Base-by-base conservation (phyloP, 768 basidiomycete genomes). In the Hemileccinum impolitum region DNA sequence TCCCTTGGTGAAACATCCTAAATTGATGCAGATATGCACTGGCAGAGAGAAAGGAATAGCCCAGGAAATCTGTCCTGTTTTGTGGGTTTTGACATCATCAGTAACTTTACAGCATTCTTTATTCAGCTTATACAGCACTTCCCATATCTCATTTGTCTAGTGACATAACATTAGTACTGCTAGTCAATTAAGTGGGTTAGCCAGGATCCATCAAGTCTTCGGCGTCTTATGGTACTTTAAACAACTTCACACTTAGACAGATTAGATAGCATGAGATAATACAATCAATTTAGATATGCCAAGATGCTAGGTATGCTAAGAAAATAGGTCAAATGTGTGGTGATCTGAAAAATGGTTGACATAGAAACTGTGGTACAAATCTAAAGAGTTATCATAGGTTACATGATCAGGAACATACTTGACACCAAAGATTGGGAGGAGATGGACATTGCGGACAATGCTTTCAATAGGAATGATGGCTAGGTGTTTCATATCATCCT, bases 31-130 rank as follows among this genome's bases (percentile, higher is more conserved):
- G 35, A 75, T 78, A 7, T 89, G 87, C 64, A n/a, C n/a, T n/a
- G n/a, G n/a, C n/a, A 72, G 77, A 39, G 77, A 87, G 54, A 73
- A 71, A 45, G 72, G 72, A 5, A 85, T 91, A 52, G 75, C 82
- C 1, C 60, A 90, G 17, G 89, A 90, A 68, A 76, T 88, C 19
- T 90, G 88, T 61, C 87, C 89, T 2, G 87, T 90, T 52, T 90
- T 87, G 86, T 88, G 67, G 49, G 84, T 75, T 48, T 45, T 47
- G 41, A 21, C 28, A 6, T 23, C 23, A 35, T 35, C 13, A 35
- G 34, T 35, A 35, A 35, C 3, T 35, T 35, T 13, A 35, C 34
- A 35, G 11, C 15, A 13, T 15, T 35, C 34, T 35, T 35, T 35
- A 12, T 35, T 35, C 15, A 13, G 34, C 34, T 35, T 23, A 6